Conservation (phyloP, 2,329 filamentous ascomycete species). For the Diaporthe destruens region DNA sequence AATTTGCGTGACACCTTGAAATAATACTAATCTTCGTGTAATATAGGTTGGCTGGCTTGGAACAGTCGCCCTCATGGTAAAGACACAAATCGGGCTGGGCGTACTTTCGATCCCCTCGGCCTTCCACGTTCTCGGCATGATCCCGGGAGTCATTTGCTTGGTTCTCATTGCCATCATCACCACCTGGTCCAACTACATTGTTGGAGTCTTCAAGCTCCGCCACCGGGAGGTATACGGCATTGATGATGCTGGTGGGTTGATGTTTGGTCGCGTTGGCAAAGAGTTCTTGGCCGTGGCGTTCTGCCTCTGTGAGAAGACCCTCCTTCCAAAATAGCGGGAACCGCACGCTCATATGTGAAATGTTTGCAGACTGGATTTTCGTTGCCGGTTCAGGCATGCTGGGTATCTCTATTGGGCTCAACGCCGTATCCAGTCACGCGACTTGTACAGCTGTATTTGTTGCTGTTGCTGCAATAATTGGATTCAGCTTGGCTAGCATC, state of each 20-base stretch:
- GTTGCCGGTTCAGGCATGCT: constrained; percentile 45
- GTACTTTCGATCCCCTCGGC: constrained; percentile 8
- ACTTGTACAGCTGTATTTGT: constrained; percentile 47
- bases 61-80: neutral
- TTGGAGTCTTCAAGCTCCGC: constrained; percentile 1
- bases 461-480: constrained; percentile 45
- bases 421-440: constrained; percentile 47
- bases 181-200: constrained; percentile 18
- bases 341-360: neutral
- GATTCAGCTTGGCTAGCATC: constrained; percentile 44
- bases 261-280: constrained; percentile 9
- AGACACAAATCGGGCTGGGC: constrained; percentile 9
- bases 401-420: constrained; percentile 44
- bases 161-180: constrained; percentile 7
- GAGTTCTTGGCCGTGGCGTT: neutral
- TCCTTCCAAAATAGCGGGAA: neutral
- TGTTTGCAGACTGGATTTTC: constrained; percentile 40
- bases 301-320: neutral
- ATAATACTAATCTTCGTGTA: neutral
- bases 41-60: constrained; percentile 16
- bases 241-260: constrained; percentile 1
- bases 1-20: neutral
- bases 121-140: neutral
- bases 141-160: constrained; percentile 12
- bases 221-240: constrained; percentile 9